These are phyloP conservation scores for Ogataea kodamae DNA, from an alignment of 805 yeast species.

Conservation along the genomic window DNA sequence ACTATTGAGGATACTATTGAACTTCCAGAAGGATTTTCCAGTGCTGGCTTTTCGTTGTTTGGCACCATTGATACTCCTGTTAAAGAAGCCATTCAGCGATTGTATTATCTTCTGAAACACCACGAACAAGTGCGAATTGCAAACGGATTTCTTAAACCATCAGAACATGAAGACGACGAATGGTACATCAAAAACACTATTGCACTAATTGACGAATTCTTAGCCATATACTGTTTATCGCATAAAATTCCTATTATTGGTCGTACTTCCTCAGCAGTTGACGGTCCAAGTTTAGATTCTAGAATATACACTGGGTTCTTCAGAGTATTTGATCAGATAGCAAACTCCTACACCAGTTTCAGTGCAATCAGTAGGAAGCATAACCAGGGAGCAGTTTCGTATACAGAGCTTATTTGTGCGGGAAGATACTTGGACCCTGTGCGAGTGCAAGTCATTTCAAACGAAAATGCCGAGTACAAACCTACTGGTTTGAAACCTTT, in stretches of 20 bases:
- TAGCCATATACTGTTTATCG: slow-evolving; percentile 26
- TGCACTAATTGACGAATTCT: slow-evolving; percentile 32
- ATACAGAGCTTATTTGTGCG: slow-evolving; percentile 25
- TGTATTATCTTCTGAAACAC: slow-evolving; percentile 23
- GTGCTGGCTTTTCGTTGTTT: neutral
- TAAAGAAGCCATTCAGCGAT: slow-evolving; percentile 18
- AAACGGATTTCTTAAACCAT: slow-evolving; percentile 18
- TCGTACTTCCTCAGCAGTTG: slow-evolving; percentile 27
- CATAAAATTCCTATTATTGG: slow-evolving; percentile 27
- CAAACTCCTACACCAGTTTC: slow-evolving; percentile 27
- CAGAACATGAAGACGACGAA: slow-evolving; percentile 5
- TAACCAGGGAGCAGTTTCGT: slow-evolving; percentile 17
- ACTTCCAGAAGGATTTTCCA: neutral
- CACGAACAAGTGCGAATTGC: slow-evolving; percentile 21
- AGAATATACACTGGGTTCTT: slow-evolving; percentile 27
- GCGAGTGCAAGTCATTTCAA: slow-evolving; percentile 20
- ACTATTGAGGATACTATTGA: too few species aligned
- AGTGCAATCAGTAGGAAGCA: slow-evolving; percentile 16
- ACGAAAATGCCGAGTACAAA: slow-evolving; percentile 19
- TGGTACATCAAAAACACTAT: slow-evolving; percentile 27
- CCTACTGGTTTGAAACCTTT: slow-evolving; percentile 28
- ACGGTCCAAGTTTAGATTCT: slow-evolving; percentile 27
- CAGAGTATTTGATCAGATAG: slow-evolving; percentile 27
- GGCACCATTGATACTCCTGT: neutral
- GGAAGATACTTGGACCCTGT: slow-evolving; percentile 19